A percentile compares a stretch with the other conserved stretches of the same genome.
These are phyloP conservation scores for Penicillium freii DNA, from an alignment of 2,329 filamentous ascomycete species.

Conservation along the genomic window DNA sequence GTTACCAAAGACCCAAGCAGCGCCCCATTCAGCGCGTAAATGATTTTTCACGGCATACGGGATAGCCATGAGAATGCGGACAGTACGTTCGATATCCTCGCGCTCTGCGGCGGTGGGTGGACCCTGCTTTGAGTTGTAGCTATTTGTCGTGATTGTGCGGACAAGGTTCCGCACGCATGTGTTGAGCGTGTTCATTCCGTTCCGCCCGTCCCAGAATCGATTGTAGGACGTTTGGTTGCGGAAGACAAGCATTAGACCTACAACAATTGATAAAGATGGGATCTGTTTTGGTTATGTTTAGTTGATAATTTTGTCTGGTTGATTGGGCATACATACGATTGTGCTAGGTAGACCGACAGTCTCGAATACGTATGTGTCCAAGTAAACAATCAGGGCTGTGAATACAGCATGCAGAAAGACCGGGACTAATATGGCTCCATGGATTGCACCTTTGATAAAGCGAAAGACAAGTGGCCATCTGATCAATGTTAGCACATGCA, in stretches of 20 bases:
- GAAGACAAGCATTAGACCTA: slow-evolving; percentile 67
- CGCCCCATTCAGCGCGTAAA: slow-evolving; percentile 61
- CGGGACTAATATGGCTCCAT: slow-evolving; percentile 57
- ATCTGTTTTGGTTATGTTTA: slow-evolving; percentile 40
- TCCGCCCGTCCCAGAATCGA: slow-evolving; percentile 62
- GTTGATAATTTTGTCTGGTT: neutral
- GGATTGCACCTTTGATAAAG: slow-evolving; percentile 64
- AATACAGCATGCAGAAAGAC: slow-evolving; percentile 59
- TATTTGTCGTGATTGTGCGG: slow-evolving; percentile 54
- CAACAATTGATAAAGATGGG: slow-evolving; percentile 63
- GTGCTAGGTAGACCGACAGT: slow-evolving; percentile 56
- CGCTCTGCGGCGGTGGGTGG: slow-evolving; percentile 45
- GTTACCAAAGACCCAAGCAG: slow-evolving; percentile 37
- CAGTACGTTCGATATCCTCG: slow-evolving; percentile 57
- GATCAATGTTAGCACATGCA: neutral
- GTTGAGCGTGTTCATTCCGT: slow-evolving; percentile 56
- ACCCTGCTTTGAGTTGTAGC: slow-evolving; percentile 33
- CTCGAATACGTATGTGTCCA: slow-evolving; percentile 53
- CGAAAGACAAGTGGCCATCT: slow-evolving; percentile 64
- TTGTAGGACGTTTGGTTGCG: slow-evolving; percentile 64
- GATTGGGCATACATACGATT: slow-evolving; percentile 46
- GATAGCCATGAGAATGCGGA: slow-evolving; percentile 60
- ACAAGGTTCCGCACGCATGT: slow-evolving; percentile 61
- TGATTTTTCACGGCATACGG: slow-evolving; percentile 65
- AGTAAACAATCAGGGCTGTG: slow-evolving; percentile 57